Percentiles rank a stretch among this genome's conserved stretches.
Evolutionary conservation across 345 rosid species (phyloP).

Genomic region (Arabidopsis arenosa): DNA sequence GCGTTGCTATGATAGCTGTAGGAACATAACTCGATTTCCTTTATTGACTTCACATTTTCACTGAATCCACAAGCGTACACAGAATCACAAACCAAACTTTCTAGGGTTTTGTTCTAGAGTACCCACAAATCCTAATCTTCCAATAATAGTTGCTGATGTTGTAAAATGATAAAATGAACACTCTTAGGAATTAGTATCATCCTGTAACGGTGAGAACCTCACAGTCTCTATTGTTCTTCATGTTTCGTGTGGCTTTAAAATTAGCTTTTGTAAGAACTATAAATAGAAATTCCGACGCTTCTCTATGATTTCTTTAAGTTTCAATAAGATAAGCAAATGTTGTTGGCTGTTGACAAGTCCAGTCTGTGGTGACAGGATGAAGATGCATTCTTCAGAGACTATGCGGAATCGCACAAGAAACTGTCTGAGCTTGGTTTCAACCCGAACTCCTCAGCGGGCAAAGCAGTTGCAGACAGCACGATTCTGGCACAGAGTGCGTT

Average conservation of each 20-base stretch:
- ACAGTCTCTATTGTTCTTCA: no score
- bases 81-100: background rate
- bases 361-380: slow-evolving; percentile 65
- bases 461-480: slow-evolving; percentile 54
- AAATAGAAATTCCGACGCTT: background rate
- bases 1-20: background rate
- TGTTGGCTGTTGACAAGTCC: slow-evolving; percentile 1
- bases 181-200: background rate
- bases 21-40: background rate
- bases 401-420: slow-evolving; percentile 79
- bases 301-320: background rate
- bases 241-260: background rate
- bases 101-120: background rate
- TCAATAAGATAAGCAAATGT: background rate
- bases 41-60: background rate
- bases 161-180: background rate
- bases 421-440: slow-evolving; percentile 88
- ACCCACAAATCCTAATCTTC: background rate
- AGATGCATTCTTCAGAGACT: slow-evolving; percentile 81
- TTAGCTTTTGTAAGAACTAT: background rate
- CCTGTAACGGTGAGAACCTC: background rate
- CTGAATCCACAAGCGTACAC: background rate
- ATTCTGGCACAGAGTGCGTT: slow-evolving; percentile 78
- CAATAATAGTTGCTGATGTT: background rate
- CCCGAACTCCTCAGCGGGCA: slow-evolving; percentile 53